phyloP scores from a whole-genome alignment of 768 basidiomycete genomes.

The Rossbeevera mucosa region DNA sequence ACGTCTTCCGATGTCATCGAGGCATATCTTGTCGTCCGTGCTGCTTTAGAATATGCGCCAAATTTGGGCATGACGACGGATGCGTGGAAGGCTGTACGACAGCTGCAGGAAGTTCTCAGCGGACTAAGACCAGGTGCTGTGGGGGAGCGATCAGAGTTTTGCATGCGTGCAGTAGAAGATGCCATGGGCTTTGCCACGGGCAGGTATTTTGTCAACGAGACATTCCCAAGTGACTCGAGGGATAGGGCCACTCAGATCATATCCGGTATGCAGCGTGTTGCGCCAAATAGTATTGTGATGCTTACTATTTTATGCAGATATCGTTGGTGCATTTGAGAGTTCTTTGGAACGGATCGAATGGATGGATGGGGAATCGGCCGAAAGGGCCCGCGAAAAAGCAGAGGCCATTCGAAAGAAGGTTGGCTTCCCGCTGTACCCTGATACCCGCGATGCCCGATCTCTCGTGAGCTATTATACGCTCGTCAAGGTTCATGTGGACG shows the following conservation, averaged over 20 bases:
- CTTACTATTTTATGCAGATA: conserved; percentile 42
- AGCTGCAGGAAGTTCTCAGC: conserved; percentile 64
- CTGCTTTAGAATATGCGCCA: conserved; percentile 62
- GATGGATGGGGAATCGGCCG: conserved; percentile 86
- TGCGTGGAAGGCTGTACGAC: conserved; percentile 71
- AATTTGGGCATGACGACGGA: conserved; percentile 72
- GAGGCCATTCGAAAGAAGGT: conserved; percentile 66
- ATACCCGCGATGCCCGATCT: conserved; percentile 66
- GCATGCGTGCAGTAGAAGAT: conserved; percentile 65
- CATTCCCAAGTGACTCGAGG: conserved; percentile 75
- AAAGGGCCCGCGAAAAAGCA: conserved; percentile 82
- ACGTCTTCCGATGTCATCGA: conserved; percentile 72
- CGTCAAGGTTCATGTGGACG: conserved; percentile 59
- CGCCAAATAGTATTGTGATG: background rate
- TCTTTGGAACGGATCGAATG: conserved; percentile 74
- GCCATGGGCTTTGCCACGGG: conserved; percentile 88
- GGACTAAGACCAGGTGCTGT: conserved; percentile 87
- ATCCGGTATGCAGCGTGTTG: conserved; percentile 42
- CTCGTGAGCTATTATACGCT: conserved; percentile 69
- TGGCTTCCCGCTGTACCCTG: conserved; percentile 85
- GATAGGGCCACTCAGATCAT: conserved; percentile 82
- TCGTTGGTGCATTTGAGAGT: conserved; percentile 77
- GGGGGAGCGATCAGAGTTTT: conserved; percentile 80
- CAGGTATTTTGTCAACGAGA: conserved; percentile 81
- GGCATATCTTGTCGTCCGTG: conserved; percentile 80